Evolutionary conservation across 805 yeast genomes (phyloP), one percentile per base, ranked within the genome.

Genomic region (Nadsonia fulvescens): DNA sequence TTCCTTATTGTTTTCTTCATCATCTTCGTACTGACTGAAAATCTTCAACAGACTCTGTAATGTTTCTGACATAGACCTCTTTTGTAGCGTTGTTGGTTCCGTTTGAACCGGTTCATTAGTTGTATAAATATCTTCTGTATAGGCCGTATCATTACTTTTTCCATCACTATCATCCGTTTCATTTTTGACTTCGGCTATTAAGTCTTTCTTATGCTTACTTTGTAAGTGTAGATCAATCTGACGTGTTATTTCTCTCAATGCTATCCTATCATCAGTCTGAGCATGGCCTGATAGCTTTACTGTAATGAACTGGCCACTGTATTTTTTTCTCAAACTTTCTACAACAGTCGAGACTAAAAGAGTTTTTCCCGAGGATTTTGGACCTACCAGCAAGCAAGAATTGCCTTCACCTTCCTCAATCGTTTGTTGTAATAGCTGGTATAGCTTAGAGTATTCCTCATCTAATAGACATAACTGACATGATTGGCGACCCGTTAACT

Each of bases 231-330:
- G 43, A 42, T 79, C 93, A 20, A 86, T 50, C 46, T 83, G 95
- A 22, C 73, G 56, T 1, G 93, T 93, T 31, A 89, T 75, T 36
- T 79, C 83, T 27, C 83, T 61, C 8, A 89, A 63, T 0, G 96
- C 96, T 25, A 63, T 52, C 24, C 59, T 63, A 42, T 86, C 96
- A 37, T 74, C 81, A 4, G 60, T 43, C 42, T 79, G 93, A 3
- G 71, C 59, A 8, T 61, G 48, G 0, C 94, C 94, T 32, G 73
- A 69, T 15, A 86, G 51, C 12, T 61, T 46, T 7, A 89, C 64
- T 0, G 64, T 55, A 10, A 83, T 55, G 41, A 69, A 79, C 25
- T 67, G 65, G 4, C 44, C 41, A 2, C 37, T 35, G 38, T 59
- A 62, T 16, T 51, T 46, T 9, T 34, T 18, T 4, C 48, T 36